Evolutionary conservation across 1,284 basidiomycete genomes (phyloP).

Genomic region (Coniferiporia sulphurascens): DNA sequence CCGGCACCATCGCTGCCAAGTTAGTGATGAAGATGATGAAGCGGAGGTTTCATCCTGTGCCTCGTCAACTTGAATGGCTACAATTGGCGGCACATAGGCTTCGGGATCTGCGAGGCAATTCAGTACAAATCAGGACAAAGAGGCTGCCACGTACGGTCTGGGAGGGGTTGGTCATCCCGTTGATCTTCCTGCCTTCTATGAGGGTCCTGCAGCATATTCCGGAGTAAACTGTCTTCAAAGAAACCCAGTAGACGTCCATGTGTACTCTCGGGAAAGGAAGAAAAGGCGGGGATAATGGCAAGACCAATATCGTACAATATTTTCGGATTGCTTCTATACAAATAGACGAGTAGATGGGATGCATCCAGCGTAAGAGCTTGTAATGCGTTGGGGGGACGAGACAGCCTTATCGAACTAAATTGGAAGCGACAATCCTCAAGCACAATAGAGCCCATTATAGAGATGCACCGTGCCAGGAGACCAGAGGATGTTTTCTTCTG

Average conservation of each 20-base stretch:
- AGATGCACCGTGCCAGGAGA: conserved; percentile 55
- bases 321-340: conserved; percentile 46
- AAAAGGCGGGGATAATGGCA: conserved; percentile 63
- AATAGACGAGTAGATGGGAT: conserved; percentile 52
- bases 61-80: conserved; percentile 60
- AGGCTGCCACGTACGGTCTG: background rate
- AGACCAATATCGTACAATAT: conserved; percentile 54
- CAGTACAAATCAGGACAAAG: background rate
- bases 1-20: conserved; percentile 32
- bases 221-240: conserved; percentile 55
- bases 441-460: conserved; percentile 55
- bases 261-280: conserved; percentile 56
- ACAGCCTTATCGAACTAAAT: conserved; percentile 47
- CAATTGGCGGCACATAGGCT: conserved; percentile 32
- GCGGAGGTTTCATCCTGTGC: conserved; percentile 34
- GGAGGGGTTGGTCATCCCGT: background rate
- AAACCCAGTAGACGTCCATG: conserved; percentile 53
- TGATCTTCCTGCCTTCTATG: conserved; percentile 16
- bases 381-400: conserved; percentile 58
- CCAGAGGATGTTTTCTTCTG: conserved; percentile 36
- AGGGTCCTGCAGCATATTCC: conserved; percentile 34
- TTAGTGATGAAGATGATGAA: conserved; percentile 31
- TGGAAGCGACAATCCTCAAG: conserved; percentile 66
- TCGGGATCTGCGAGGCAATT: conserved; percentile 13
- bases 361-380: conserved; percentile 61